Base-by-base conservation (phyloP, 768 basidiomycete species). In the Pleurotus giganteus region DNA sequence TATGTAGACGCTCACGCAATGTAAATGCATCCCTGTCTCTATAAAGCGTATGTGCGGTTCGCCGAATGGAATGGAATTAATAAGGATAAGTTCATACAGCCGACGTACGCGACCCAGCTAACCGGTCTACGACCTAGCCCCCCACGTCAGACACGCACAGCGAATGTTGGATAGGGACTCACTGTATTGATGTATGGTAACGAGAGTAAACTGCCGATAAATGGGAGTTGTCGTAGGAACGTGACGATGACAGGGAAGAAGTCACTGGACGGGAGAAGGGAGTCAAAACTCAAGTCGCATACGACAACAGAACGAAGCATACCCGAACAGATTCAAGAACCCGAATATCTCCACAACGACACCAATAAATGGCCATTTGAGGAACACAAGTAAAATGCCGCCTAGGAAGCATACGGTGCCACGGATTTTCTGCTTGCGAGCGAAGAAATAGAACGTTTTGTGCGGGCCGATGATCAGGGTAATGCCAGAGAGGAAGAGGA, bases 231-330 rank as follows among this genome's bases (percentile, higher is more conserved):
- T 54, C 95, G 82, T 59, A 98, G 73, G 79, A 98, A 98, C n/a
- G 93, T 94, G 47, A 99, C 76, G 53, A 99, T 88, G 57, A 98
- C 97, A 4, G 97, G 97, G 83, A 98, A 98, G 79, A 99, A 99
- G 73, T 98, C 96, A 42, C 96, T 98, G 73, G 43, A 58, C 28
- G 12, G 26, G 36, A 27, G n/a, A 23, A 39, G 17, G 57, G 21
- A 42, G 53, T 54, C n/a, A 24, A 24, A n/a, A 31, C 24, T 17
- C 17, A 54, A 41, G n/a, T 39, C 27, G 21, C n/a, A 53, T 15
- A 27, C 26, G 43, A 43, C 32, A 56, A 21, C 23, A 27, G 44
- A 37, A 55, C 36, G 56, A 53, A 5, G 65, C 72, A 57, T 66
- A 98, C 96, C 96, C 96, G 66, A 99, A 99, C 39, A 99, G 79